These are phyloP conservation scores for Saccharata proteae DNA, from an alignment of 2,329 filamentous ascomycete species.

Conservation along the genomic window DNA sequence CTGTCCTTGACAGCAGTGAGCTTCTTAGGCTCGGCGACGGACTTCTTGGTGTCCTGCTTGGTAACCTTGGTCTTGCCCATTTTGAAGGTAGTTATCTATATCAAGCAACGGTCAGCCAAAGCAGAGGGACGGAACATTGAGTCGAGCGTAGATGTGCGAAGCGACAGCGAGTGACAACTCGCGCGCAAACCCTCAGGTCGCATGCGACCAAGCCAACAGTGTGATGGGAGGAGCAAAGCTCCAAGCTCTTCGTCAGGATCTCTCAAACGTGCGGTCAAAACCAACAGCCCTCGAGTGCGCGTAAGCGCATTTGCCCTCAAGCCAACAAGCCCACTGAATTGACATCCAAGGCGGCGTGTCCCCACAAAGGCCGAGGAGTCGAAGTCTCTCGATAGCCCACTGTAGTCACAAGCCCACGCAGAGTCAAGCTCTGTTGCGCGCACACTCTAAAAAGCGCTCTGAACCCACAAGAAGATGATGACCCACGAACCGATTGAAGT, in stretches of 20 bases:
- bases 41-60: constrained; percentile 50
- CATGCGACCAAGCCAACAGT: constrained; percentile 6
- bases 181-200: constrained; percentile 6
- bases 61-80: constrained; percentile 27
- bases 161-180: constrained; percentile 11
- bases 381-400: constrained; percentile 16
- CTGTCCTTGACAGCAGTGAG: constrained; percentile 50
- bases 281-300: constrained; percentile 33
- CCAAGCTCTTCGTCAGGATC: constrained; percentile 12
- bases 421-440: constrained; percentile 27
- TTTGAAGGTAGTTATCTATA: constrained; percentile 9
- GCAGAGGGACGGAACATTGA: background rate
- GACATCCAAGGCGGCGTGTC: constrained; percentile 37
- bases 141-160: too few relatives aligned
- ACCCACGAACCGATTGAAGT: constrained; percentile 15
- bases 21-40: constrained; percentile 36
- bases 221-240: constrained; percentile 6
- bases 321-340: constrained; percentile 36
- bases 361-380: constrained; percentile 39
- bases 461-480: constrained; percentile 16
- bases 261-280: constrained; percentile 30
- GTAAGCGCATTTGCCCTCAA: constrained; percentile 21
- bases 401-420: constrained; percentile 27
- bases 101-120: constrained; percentile 7
- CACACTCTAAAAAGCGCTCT: constrained; percentile 23